These are phyloP conservation scores for Akanthomyces dipterigenus DNA, from an alignment of 2,329 filamentous ascomycete species.

Conservation along the genomic window DNA sequence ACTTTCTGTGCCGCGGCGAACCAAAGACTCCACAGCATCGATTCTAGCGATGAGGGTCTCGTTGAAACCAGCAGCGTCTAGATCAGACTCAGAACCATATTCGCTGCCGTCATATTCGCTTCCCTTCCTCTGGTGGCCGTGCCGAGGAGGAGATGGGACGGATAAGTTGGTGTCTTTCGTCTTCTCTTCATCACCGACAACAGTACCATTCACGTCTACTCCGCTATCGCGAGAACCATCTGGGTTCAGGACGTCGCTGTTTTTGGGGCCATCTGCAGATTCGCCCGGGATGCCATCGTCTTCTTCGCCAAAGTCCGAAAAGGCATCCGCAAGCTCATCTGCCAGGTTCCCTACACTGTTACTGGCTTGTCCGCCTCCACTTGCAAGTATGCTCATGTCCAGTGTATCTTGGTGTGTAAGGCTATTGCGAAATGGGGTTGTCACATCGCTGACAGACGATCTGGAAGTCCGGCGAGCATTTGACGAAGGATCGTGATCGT, in stretches of 20 bases:
- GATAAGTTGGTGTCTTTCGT: conserved; percentile 35
- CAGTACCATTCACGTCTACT: conserved; percentile 6
- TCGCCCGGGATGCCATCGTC: conserved; percentile 28
- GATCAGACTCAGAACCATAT: conserved; percentile 65
- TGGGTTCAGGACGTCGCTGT: conserved; percentile 9
- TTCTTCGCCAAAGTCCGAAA: conserved; percentile 56
- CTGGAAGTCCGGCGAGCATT: conserved; percentile 42
- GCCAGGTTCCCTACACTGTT: conserved; percentile 70
- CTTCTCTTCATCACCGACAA: conserved; percentile 17
- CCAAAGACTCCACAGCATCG: conserved; percentile 65
- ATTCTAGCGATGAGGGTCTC: conserved; percentile 62
- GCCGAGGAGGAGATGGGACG: conserved; percentile 36
- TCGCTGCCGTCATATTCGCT: conserved; percentile 67
- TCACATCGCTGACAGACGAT: conserved; percentile 43
- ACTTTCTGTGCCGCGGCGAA: conserved; percentile 57
- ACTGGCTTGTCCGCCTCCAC: conserved; percentile 33
- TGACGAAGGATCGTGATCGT: conserved; percentile 41
- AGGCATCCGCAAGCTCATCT: conserved; percentile 71
- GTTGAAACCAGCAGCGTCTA: conserved; percentile 62
- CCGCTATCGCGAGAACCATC: conserved; percentile 6
- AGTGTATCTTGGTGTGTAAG: conserved; percentile 41
- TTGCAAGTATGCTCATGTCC: conserved; percentile 40
- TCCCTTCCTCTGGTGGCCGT: conserved; percentile 43
- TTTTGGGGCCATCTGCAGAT: neutral
- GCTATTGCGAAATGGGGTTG: conserved; percentile 42